phyloP scores from a whole-genome alignment of 1,284 basidiomycete genomes.

The Rhizoctonia solani region DNA sequence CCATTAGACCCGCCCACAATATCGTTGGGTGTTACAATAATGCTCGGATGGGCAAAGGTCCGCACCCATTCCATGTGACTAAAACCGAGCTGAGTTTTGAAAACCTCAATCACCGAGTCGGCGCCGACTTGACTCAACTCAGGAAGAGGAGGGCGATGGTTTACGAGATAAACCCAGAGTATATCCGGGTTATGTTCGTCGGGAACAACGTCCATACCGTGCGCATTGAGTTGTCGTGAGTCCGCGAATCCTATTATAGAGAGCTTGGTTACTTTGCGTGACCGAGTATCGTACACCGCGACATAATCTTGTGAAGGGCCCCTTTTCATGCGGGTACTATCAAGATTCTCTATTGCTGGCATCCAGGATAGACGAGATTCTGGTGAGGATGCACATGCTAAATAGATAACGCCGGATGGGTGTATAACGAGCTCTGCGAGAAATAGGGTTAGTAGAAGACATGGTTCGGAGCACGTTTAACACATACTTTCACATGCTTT shows the following conservation, averaged over 20 bases:
- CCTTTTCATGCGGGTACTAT: neutral
- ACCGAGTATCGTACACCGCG: slow-evolving; percentile 59
- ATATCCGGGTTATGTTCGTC: slow-evolving; percentile 54
- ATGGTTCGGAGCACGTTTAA: slow-evolving; percentile 23
- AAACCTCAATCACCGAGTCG: slow-evolving; percentile 73
- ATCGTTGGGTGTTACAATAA: slow-evolving; percentile 71
- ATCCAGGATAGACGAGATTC: slow-evolving; percentile 6
- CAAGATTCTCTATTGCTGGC: slow-evolving; percentile 11
- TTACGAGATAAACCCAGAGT: slow-evolving; percentile 68
- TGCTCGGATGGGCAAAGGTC: slow-evolving; percentile 59
- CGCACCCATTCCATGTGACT: slow-evolving; percentile 56
- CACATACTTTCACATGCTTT: slow-evolving; percentile 67
- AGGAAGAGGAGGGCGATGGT: slow-evolving; percentile 59
- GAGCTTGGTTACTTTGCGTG: slow-evolving; percentile 54
- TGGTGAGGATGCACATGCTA: slow-evolving; percentile 15
- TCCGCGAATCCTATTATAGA: slow-evolving; percentile 49
- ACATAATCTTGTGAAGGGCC: slow-evolving; percentile 55
- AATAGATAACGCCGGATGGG: slow-evolving; percentile 15
- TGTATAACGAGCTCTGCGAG: slow-evolving; percentile 18
- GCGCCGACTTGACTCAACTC: slow-evolving; percentile 55
- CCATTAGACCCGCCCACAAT: slow-evolving; percentile 65
- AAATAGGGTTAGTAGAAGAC: neutral
- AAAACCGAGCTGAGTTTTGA: slow-evolving; percentile 58
- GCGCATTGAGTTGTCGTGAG: slow-evolving; percentile 57
- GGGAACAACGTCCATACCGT: slow-evolving; percentile 73